Conservation (phyloP, 768 basidiomycete species). For the Mycena belliarum region DNA sequence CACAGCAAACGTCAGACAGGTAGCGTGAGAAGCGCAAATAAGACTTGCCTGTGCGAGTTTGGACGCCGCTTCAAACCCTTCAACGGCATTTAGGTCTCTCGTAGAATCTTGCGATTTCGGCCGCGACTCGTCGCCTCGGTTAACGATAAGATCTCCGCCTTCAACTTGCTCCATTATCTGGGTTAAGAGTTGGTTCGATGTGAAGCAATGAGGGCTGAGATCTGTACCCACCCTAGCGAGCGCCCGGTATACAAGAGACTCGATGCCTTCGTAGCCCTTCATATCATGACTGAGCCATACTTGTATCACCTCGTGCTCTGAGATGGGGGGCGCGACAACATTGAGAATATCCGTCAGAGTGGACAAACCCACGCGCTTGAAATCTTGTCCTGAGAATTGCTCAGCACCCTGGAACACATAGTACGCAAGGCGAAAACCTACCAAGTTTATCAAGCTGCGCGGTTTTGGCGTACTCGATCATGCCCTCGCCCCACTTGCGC, state of each 20-base stretch:
- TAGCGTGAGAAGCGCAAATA: conserved; percentile 8
- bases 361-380: conserved; percentile 84
- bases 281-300: conserved; percentile 96
- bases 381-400: conserved; percentile 72
- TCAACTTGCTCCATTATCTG: conserved; percentile 96
- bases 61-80: conserved; percentile 80
- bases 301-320: conserved; percentile 97
- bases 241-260: conserved; percentile 89
- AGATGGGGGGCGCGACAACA: conserved; percentile 96
- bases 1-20: neutral
- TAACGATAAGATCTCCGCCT: conserved; percentile 88
- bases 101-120: conserved; percentile 53
- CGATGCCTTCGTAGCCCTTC: conserved; percentile 94
- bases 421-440: conserved; percentile 35
- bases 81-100: conserved; percentile 80
- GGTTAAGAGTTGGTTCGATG: conserved; percentile 1
- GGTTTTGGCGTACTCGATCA: conserved; percentile 84
- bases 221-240: conserved; percentile 68
- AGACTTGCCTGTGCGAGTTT: conserved; percentile 76
- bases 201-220: neutral
- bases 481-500: conserved; percentile 84
- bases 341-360: conserved; percentile 91
- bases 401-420: conserved; percentile 6
- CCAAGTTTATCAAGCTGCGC: conserved; percentile 90
- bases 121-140: conserved; percentile 74